Base-by-base conservation (phyloP, 2,329 filamentous ascomycete species). In the Leptographium flavum region DNA sequence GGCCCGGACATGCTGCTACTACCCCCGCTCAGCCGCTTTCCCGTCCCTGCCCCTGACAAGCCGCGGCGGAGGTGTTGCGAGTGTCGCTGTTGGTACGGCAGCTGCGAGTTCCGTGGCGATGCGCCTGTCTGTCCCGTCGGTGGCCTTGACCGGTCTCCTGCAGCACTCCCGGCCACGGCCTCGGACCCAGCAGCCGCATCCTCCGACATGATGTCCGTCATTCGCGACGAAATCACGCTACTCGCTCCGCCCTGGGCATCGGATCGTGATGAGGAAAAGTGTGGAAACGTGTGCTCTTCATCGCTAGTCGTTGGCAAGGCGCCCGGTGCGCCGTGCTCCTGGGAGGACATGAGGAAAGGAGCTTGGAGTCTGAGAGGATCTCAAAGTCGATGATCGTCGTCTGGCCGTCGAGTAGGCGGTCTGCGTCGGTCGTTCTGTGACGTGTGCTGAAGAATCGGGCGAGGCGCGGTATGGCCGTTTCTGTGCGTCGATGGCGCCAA, bases 141-240 rank as follows among this genome's bases (percentile, higher is more conserved):
- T 14, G 74, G 73, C 28, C 74, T 69, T 17, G 59, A 53, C 39
- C 56, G 54, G 31, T 72, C 70, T 11, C 64, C 60, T 57, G 27
- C 63, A 56, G n/a, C 55, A 55, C 47, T 63, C 67, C 42, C 64
- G 58, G 46, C 60, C 63, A 48, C 59, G 52, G 37, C 58, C 54
- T 57, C 51, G 27, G 60, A 63, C 33, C 56, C 56, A 15, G 68
- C 65, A 37, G 63, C 66, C 19, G 71, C 73, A 52, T 79, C 73
- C 44, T 78, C 71, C 19, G 71, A 75, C 23, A 64, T 69, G 48
- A 78, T 73, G 49, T 79, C 75, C 28, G 80, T 85, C 72, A 85
- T 80, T 49, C 77, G 76, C 47, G 80, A 83, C 25, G 81, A 85
- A 44, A 84, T 81, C 47, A 83, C 70, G 51, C 79, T 83, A 39